Evolutionary conservation across 768 basidiomycete genomes (phyloP).

Genomic region (Amanita rubescens): DNA sequence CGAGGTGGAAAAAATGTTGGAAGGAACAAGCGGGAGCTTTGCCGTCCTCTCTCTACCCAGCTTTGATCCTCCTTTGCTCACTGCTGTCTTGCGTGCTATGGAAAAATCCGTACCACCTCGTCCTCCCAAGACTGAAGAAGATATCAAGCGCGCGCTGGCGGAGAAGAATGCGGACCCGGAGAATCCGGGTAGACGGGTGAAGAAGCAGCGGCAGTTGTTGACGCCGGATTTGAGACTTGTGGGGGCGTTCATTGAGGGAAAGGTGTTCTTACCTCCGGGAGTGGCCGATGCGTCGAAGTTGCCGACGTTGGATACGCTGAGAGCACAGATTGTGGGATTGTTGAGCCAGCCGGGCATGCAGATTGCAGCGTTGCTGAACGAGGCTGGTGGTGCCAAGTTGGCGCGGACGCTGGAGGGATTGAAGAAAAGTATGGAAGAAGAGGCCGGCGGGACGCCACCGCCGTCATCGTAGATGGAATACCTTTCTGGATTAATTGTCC

Average conservation of each 20-base stretch:
- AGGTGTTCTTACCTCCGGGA: constrained; percentile 52
- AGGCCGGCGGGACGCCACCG: neutral
- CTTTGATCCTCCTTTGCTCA: constrained; percentile 67
- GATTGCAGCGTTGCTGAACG: constrained; percentile 60
- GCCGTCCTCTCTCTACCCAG: constrained; percentile 58
- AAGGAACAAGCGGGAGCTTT: constrained; percentile 50
- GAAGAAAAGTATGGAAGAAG: constrained; percentile 58
- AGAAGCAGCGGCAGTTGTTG: constrained; percentile 45
- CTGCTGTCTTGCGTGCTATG: constrained; percentile 58
- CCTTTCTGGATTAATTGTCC: too few species aligned
- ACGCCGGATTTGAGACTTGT: constrained; percentile 65
- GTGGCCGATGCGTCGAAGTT: constrained; percentile 62
- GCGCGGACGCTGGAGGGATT: constrained; percentile 72
- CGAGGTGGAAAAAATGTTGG: constrained; percentile 45
- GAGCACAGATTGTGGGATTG: constrained; percentile 81
- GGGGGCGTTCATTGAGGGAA: constrained; percentile 75
- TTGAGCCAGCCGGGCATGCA: constrained; percentile 69
- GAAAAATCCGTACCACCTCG: constrained; percentile 59
- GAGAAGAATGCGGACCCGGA: constrained; percentile 57
- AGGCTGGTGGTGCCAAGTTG: constrained; percentile 63
- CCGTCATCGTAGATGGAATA: neutral
- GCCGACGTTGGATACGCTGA: constrained; percentile 69
- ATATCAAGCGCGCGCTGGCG: constrained; percentile 40
- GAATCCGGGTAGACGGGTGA: constrained; percentile 64
- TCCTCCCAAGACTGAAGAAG: constrained; percentile 42